Evolutionary conservation across 2,329 filamentous ascomycete genomes (phyloP).

Genomic region (Pseudogymnoascus sp.): DNA sequence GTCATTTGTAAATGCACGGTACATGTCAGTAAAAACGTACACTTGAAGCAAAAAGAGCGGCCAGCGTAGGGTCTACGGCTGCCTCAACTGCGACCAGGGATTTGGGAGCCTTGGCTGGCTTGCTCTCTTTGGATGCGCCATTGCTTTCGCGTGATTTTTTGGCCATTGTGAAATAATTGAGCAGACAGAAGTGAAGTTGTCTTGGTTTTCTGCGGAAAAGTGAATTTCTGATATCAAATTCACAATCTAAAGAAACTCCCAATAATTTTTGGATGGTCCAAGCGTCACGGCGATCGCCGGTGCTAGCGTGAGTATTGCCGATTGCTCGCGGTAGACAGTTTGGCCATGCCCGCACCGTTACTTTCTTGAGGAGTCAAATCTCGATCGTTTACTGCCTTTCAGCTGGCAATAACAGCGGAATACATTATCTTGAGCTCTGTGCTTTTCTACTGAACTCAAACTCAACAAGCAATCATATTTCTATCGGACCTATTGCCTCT

Average conservation of each 20-base stretch:
- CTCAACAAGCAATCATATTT: neutral
- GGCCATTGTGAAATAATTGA: conserved; percentile 21
- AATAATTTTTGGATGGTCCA: conserved; percentile 9
- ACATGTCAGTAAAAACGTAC: conserved; percentile 42
- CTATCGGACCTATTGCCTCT: neutral
- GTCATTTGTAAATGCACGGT: neutral
- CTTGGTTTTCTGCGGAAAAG: neutral
- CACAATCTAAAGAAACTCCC: conserved; percentile 7
- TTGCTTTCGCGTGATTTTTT: conserved; percentile 24
- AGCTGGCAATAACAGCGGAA: conserved; percentile 7
- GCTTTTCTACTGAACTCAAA: neutral
- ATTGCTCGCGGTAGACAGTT: conserved; percentile 8
- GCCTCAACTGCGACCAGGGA: conserved; percentile 33
- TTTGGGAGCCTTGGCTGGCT: conserved; percentile 21
- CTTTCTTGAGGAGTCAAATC: conserved; percentile 5
- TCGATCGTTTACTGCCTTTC: neutral
- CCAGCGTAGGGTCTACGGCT: conserved; percentile 59
- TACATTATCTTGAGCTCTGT: neutral
- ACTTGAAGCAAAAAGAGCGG: conserved; percentile 64
- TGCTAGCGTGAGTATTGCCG: conserved; percentile 6
- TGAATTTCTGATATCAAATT: conserved; percentile 10
- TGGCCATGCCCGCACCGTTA: conserved; percentile 5
- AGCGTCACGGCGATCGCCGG: conserved; percentile 9
- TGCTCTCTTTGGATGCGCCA: conserved; percentile 17
- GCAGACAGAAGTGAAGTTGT: conserved; percentile 3